Base-by-base conservation (phyloP, 768 basidiomycete genomes). In the Rhizopogon sp. region DNA sequence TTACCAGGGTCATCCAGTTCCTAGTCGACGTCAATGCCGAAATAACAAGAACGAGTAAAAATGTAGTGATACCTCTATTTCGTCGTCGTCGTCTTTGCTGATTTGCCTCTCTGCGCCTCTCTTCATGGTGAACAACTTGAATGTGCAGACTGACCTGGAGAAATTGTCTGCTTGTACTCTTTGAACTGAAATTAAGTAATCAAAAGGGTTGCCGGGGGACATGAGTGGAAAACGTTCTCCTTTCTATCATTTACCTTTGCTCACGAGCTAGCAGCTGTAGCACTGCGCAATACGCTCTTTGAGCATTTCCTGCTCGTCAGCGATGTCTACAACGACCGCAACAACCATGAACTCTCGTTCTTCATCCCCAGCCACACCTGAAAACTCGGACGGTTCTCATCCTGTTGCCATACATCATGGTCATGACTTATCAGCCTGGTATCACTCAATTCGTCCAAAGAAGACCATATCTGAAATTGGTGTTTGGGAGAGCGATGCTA, bases 61-160 rank as follows among this genome's bases (percentile, higher is more conserved):
- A 22, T 10, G 0, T 47, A 3, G 31, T n/a, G 63, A 28, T 14
- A 72, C 70, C 66, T 72, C 62, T n/a, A 69, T 63, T 10, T 69
- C 68, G 5, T 74, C 73, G 16, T 69, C 71, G 16, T 72, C 74
- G 44, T 84, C 85, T 62, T 82, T 88, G 10, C 77, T 75, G 35
- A 92, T 64, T 61, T 92, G 86, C 57, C 71, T 80, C 50, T 90
- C 89, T 66, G 89, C 89, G 53, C 76, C 79, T 66, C 89, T 81
- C 71, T 91, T 91, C 86, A 90, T 85, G 61, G 46, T 66, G 56
- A 43, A 37, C 39, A 45, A 37, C 29, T 43, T 29, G 43, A 39
- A 53, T 55, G 42, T 50, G 47, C 42, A 50, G 53, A 29, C 33
- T 39, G 13, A 37, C 20, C 14, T 6, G 16, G 6, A n/a, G 9